Evolutionary conservation across 345 rosid species (phyloP), one percentile per base, ranked within the genome.

Genomic region (Hibiscus tridactylites): DNA sequence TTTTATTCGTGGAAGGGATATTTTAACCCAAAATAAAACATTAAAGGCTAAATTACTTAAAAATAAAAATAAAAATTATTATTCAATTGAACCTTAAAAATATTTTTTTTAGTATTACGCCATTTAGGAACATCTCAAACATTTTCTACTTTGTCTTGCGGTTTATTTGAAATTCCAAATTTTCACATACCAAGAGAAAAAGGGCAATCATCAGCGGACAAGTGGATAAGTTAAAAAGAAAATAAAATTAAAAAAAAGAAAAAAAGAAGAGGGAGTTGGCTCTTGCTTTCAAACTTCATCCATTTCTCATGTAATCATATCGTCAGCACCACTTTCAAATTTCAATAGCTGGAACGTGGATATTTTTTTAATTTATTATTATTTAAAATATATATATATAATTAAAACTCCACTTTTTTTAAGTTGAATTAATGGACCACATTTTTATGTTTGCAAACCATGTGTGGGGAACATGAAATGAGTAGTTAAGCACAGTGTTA

Each of bases 391-490:
- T n/a, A 56, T 50, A 3, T 49, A 7, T 19, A 8, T 56, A 9
- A 21, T 56, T 56, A 50, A 61, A 69, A 9, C 8, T 5, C 21
- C 57, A 6, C 42, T 31, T 39, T 29, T 67, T 9, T 68, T 26
- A 26, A 26, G 7, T n/a, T 17, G 3, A 56, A 56, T 9, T 56
- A 9, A 19, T 21, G 28, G 60, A 56, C 29, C 60, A 56, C 60
- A 56, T 56, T 54, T 49, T 67, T 35, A 67, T 28, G 59, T 49
- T 58, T 67, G 71, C 53, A 67, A 68, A 68, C 44, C 71, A 50
- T 50, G 71, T 68, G 59, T 68, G 28, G 28, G 33, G 26, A 68
- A n/a, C 37, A 28, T 68, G 71, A 16, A 5, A 28, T 68, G 60
- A 68, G 59, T 9, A 50, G 28, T 29, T 68, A 16, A 37, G 50